These are phyloP conservation scores for Globisporangium paddicum DNA, from an alignment of 352 stramenopile species.

Conservation along the genomic window DNA sequence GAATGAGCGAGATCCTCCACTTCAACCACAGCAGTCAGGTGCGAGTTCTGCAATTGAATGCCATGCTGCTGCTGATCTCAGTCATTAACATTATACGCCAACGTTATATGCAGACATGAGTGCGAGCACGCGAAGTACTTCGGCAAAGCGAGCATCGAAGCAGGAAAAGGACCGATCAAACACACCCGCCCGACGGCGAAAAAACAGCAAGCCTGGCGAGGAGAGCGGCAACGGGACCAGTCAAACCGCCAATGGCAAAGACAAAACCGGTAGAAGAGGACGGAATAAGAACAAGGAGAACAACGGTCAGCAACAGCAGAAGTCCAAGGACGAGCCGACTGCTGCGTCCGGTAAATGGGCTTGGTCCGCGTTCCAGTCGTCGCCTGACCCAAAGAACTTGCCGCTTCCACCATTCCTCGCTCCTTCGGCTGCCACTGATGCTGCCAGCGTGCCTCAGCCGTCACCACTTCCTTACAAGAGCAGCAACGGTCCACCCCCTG, in stretches of 20 bases:
- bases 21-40: conserved; percentile 2
- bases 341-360: conserved; percentile 60
- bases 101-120: neutral
- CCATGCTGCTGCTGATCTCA: too few relatives aligned
- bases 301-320: conserved; percentile 14
- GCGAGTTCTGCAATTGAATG: too few relatives aligned
- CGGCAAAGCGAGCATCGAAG: conserved; percentile 42
- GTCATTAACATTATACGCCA: too few relatives aligned
- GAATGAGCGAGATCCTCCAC: neutral
- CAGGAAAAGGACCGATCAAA: conserved; percentile 34
- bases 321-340: conserved; percentile 52
- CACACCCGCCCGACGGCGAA: conserved; percentile 32
- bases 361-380: conserved; percentile 83
- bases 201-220: conserved; percentile 27
- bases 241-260: neutral
- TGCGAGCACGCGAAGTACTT: conserved; percentile 31
- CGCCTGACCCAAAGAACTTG: conserved; percentile 63
- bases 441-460: conserved; percentile 17
- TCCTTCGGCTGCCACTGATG: conserved; percentile 11
- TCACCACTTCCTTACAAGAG: conserved; percentile 17
- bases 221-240: conserved; percentile 3
- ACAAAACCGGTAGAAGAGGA: conserved; percentile 21
- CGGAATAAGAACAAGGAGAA: conserved; percentile 34
- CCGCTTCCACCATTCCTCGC: conserved; percentile 71
- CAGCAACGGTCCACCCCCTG: conserved; percentile 18